phyloP scores from a whole-genome alignment of 192 early-diverging fungal genomes.

The Rhizophagus prolifer region DNA sequence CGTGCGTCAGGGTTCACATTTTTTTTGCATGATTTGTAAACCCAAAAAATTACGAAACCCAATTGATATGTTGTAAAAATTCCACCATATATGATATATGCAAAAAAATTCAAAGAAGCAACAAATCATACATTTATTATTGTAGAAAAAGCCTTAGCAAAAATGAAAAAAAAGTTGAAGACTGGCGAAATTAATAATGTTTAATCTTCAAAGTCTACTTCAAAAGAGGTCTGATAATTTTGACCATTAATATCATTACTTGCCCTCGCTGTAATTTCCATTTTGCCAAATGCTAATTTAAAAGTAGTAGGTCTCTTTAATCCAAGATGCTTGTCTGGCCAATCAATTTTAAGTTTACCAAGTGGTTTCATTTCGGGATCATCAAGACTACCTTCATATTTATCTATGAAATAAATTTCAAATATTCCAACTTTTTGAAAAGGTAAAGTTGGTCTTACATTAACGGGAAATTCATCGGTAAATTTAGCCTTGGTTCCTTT shows the following conservation, averaged over 20 bases:
- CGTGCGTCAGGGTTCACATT: too few relatives aligned
- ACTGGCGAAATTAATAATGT: not conserved
- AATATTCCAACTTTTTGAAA: not conserved
- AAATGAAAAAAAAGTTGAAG: not conserved
- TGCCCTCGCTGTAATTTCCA: not conserved
- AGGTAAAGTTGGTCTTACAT: not conserved
- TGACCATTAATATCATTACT: not conserved
- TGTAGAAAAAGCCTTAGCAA: too few relatives aligned
- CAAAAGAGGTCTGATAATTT: not conserved
- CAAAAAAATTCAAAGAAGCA: too few relatives aligned
- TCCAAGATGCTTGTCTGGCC: not conserved
- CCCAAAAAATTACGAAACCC: too few relatives aligned
- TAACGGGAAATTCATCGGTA: not conserved
- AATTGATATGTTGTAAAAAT: too few relatives aligned
- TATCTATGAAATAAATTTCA: not conserved
- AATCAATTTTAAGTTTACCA: not conserved
- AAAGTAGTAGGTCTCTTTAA: not conserved
- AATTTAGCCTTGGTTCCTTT: not conserved
- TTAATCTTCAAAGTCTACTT: not conserved
- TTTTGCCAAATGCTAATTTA: not conserved
- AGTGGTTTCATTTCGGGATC: not conserved
- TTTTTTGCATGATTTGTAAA: too few relatives aligned
- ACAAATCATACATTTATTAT: too few relatives aligned
- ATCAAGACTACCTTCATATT: not conserved
- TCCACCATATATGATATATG: too few relatives aligned